Conservation (phyloP, 768 basidiomycete species). For the Chalciporus piperatus region DNA sequence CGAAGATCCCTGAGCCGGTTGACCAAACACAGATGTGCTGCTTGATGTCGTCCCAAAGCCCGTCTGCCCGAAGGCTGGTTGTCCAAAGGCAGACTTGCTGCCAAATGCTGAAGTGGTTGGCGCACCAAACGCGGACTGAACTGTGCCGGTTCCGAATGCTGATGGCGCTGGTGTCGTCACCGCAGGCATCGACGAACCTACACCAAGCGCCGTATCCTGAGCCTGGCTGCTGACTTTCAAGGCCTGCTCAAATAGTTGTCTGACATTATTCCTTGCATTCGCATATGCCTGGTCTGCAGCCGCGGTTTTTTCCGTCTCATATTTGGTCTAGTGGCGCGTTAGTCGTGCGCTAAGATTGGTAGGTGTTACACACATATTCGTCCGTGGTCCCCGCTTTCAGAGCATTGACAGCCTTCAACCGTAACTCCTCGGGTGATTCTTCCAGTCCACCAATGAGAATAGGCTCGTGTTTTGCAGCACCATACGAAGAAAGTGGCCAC, state of each 20-base stretch:
- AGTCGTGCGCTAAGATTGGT: background rate
- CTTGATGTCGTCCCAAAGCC: conserved; percentile 21
- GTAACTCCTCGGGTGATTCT: conserved; percentile 75
- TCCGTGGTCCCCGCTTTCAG: conserved; percentile 49
- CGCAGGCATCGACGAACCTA: conserved; percentile 16
- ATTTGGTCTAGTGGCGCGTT: conserved; percentile 42
- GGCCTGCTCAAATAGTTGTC: conserved; percentile 53
- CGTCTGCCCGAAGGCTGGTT: conserved; percentile 40
- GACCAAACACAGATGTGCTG: conserved; percentile 26
- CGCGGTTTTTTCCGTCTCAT: conserved; percentile 54
- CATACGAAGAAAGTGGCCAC: conserved; percentile 82
- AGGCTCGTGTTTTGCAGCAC: conserved; percentile 70
- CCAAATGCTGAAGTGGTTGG: conserved; percentile 22
- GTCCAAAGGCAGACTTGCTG: conserved; percentile 33
- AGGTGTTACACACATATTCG: conserved; percentile 61
- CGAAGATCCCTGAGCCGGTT: conserved; percentile 25
- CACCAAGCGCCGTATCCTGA: conserved; percentile 8
- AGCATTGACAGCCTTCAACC: conserved; percentile 60
- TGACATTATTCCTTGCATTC: conserved; percentile 49
- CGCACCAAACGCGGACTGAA: conserved; percentile 33
- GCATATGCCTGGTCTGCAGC: conserved; percentile 49
- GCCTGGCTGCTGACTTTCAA: conserved; percentile 37
- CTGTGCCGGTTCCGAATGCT: conserved; percentile 36
- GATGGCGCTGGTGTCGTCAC: conserved; percentile 31
- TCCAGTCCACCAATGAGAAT: conserved; percentile 65